Conservation (phyloP, 192 early-diverging fungal genomes). For the Irineochytrium annulatum region DNA sequence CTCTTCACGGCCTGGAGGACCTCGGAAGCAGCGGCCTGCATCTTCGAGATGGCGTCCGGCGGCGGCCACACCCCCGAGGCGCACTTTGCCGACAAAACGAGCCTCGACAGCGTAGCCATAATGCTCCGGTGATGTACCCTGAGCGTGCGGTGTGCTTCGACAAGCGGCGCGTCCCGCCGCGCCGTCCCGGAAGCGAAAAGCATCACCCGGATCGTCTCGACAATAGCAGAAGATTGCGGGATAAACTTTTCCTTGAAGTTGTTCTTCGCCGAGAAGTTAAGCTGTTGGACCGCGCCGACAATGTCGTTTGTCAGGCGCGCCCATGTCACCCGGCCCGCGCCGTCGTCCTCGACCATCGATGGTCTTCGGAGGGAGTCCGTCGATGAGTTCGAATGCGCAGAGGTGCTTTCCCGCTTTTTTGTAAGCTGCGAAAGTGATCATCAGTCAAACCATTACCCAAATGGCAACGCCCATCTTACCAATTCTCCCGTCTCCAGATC, state of each 20-base stretch:
- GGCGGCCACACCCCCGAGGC: constrained; percentile 52
- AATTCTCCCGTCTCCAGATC: constrained; percentile 37
- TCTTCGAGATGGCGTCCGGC: constrained; percentile 65
- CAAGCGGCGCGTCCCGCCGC: constrained; percentile 29
- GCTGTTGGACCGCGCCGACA: constrained; percentile 32
- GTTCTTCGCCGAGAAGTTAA: constrained; percentile 32
- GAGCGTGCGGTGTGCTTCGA: constrained; percentile 50
- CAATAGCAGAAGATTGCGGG: constrained; percentile 31
- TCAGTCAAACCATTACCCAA: neutral
- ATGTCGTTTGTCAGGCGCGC: constrained; percentile 34
- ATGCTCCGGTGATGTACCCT: constrained; percentile 71
- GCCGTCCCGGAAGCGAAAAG: constrained; percentile 42
- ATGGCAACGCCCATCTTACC: constrained; percentile 27
- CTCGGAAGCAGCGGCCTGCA: constrained; percentile 72
- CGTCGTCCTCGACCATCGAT: constrained; percentile 23
- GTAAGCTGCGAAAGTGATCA: neutral
- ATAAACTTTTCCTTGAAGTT: constrained; percentile 41
- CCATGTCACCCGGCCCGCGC: constrained; percentile 30
- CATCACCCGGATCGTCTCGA: constrained; percentile 52
- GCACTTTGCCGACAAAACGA: constrained; percentile 37
- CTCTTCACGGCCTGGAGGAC: constrained; percentile 69
- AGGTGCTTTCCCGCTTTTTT: neutral
- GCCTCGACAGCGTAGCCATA: constrained; percentile 48
- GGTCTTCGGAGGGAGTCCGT: constrained; percentile 19
- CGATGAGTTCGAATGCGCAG: neutral